These are phyloP conservation scores for Solanum hybrid DNA, from an alignment of 305 asterid genomes.

Conservation along the genomic window DNA sequence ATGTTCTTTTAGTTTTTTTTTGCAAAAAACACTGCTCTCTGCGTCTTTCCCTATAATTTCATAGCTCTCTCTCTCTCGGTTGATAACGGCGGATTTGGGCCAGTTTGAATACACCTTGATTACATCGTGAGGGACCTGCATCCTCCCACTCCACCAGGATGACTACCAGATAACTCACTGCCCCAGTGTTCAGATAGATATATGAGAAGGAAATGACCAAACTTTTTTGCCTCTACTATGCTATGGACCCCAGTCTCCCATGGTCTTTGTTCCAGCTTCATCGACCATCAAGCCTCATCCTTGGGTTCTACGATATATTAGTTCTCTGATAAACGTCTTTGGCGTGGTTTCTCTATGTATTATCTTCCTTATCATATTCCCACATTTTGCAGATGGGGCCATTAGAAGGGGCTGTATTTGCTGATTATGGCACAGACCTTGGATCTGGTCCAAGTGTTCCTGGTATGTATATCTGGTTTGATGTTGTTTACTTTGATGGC, in stretches of 20 bases:
- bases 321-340: neutral
- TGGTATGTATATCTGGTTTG: constrained; percentile 30
- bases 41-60: neutral
- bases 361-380: neutral
- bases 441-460: constrained; percentile 82
- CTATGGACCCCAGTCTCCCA: neutral
- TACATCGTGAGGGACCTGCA: neutral
- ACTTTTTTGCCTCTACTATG: neutral
- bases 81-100: neutral
- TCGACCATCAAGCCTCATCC: neutral
- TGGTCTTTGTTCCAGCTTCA: neutral
- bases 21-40: neutral
- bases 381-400: constrained; percentile 59
- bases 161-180: neutral
- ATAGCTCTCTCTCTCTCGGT: neutral
- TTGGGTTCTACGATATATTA: neutral
- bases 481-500: neutral
- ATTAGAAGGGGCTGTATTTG: constrained; percentile 78
- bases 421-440: constrained; percentile 94
- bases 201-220: neutral
- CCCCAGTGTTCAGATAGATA: neutral
- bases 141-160: neutral
- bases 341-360: neutral
- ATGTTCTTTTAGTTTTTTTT: neutral
- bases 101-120: neutral